Base-by-base conservation (phyloP, 192 early-diverging fungal genomes). In the Coemansia sp. region DNA sequence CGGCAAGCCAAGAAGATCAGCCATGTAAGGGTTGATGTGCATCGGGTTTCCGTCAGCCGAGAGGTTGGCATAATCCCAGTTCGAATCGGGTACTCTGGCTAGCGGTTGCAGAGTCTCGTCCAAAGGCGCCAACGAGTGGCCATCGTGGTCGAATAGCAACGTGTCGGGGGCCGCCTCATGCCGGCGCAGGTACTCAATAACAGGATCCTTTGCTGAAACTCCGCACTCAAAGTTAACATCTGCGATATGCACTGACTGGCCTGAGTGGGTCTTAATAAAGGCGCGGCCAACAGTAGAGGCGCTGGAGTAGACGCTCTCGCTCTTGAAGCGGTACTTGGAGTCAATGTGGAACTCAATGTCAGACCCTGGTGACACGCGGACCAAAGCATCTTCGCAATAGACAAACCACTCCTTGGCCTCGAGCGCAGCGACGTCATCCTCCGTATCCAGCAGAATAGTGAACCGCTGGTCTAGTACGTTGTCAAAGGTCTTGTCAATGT, bases 11-110 rank as follows among this genome's bases (percentile, higher is more conserved):
- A 93, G 91, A 10, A 94, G 64, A 65, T 92, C 91, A 60, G 94
- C 90, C 83, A 98, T 90, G 83, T 93, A 95, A 34, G 89, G 89
- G 84, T 95, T 95, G 69, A 89, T 90, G 79, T 98, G 95, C 65
- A 96, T 94, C 38, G 94, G 93, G 70, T 96, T 96, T 72, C 86
- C 84, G 61, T 98, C 95, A 38, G 90, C 88, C 1, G 91, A 91
- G 2, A 88, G 84, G 42, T 82, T 77, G 33, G 93, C 91, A 75
- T 94, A 95, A 50, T 87, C 86, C 35, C 85, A 75, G 83, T 97
- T 97, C 67, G 90, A 86, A 10, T 80, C 77, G 18, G 91, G 93
- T 7, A 91, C 87, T 20, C 20, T 63, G 3, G 39, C 46, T 3
- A 34, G 46, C n/a, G 53, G n/a, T 8, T 45, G 26, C 2, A 9